Base-by-base conservation (phyloP, 257 asterid genomes). In the Solanum appendiculatum region DNA sequence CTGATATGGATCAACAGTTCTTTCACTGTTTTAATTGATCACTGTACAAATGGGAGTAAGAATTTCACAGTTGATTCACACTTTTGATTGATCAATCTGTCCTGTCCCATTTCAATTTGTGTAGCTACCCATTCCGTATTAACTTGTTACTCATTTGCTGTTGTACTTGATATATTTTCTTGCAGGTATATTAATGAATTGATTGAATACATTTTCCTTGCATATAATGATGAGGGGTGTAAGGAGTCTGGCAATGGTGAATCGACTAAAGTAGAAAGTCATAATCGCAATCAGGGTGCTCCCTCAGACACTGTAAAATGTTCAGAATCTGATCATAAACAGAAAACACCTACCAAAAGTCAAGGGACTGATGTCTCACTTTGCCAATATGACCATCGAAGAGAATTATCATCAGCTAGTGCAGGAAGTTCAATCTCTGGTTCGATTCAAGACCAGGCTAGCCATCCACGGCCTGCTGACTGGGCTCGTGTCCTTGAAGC, bases 401-500 rank as follows among this genome's bases (percentile, higher is more conserved):
- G 89, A 88, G 88, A 88, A 87, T 86, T 37, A 51, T 93, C 56
- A 54, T 92, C 87, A 77, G 73, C 88, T 9, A 91, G 86, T 86
- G 82, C 87, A 72, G 94, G 89, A 80, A 92, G 75, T 87, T 85
- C 88, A 51, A 46, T 86, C 83, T 89, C 93, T 85, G 88, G 86
- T 88, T 84, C 89, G 68, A 60, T 68, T 63, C 87, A 85, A 88
- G 98, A 91, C 86, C 96, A 91, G 89, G 66, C 88, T 77, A 66
- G 74, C 37, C 95, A 88, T 84, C 85, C 92, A 46, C 93, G 93
- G 36, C 89, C 97, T 58, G 96, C 95, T 88, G 98, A 94, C 82
- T 97, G 99, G 99, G 99, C 98, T 42, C 94, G 95, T 88, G 93
- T 74, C 75, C 92, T 95, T 87, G 99, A 97, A 86, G 99, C 99